phyloP scores from a whole-genome alignment of 306 rosid species.

The Castanea crenata region DNA sequence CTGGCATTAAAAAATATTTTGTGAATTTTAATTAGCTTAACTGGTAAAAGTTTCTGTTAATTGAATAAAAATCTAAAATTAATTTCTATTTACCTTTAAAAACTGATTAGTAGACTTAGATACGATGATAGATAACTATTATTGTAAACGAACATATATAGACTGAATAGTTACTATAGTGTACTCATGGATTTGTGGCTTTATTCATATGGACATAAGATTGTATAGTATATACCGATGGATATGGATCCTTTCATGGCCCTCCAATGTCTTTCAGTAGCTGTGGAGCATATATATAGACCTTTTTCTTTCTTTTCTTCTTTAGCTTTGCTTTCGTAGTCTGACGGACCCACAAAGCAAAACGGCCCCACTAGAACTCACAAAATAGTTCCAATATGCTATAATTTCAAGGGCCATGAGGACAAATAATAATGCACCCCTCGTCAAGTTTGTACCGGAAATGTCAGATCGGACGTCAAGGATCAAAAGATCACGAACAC shows the following conservation, averaged over 20 bases:
- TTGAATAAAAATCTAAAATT: rapidly evolving
- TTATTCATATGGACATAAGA: too few species aligned
- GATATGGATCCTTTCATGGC: too few species aligned
- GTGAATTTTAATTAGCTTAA: rapidly evolving
- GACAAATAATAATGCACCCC: not conserved
- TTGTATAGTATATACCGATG: too few species aligned
- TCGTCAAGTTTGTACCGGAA: not conserved
- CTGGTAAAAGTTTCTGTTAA: rapidly evolving
- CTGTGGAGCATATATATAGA: slow-evolving; percentile 4
- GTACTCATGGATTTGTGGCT: too few species aligned
- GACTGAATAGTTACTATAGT: too few species aligned
- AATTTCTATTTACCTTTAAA: rapidly evolving
- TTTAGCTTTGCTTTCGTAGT: slow-evolving; percentile 13
- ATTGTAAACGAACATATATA: too few species aligned
- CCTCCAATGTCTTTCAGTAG: not conserved
- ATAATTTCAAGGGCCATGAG: not conserved
- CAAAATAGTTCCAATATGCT: not conserved
- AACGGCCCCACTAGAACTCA: slow-evolving; percentile 14
- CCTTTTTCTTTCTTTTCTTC: not conserved
- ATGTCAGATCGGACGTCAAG: not conserved
- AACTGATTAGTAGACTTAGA: rapidly evolving
- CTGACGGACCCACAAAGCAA: slow-evolving; percentile 25
- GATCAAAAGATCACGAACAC: not conserved
- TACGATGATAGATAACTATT: too few species aligned
- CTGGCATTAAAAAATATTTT: too few species aligned